These are phyloP conservation scores for Fereydounia khargensis DNA, from an alignment of 1,284 basidiomycete species.

Conservation along the genomic window DNA sequence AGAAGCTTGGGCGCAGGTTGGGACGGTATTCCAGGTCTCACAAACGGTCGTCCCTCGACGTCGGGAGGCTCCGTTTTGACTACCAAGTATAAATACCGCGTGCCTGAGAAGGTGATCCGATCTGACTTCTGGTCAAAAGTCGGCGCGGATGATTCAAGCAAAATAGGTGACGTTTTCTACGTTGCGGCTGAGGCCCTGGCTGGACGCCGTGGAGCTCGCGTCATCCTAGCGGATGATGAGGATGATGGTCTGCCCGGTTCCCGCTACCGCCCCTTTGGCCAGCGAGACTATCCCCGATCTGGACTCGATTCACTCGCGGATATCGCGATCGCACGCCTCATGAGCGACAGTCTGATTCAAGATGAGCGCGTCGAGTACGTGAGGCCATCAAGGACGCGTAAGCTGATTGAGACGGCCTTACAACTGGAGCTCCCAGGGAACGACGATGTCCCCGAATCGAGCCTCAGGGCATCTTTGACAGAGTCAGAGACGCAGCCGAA, in stretches of 20 bases:
- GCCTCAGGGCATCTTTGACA: constrained; percentile 7
- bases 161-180: constrained; percentile 28
- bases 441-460: constrained; percentile 32
- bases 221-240: constrained; percentile 10
- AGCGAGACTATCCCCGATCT: constrained; percentile 11
- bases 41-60: constrained; percentile 12
- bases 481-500: not conserved
- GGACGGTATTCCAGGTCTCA: constrained; percentile 58
- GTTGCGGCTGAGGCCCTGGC: constrained; percentile 18
- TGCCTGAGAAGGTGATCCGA: constrained; percentile 88
- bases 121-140: constrained; percentile 82
- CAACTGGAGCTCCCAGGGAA: constrained; percentile 16
- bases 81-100: constrained; percentile 70
- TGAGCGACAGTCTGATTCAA: constrained; percentile 2
- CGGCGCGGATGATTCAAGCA: constrained; percentile 11
- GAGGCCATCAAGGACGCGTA: constrained; percentile 14
- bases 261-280: constrained; percentile 25
- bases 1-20: constrained; percentile 21
- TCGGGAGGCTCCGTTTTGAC: constrained; percentile 59
- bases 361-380: constrained; percentile 1
- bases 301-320: constrained; percentile 30
- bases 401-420: constrained; percentile 21
- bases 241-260: not conserved
- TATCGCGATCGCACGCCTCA: constrained; percentile 17
- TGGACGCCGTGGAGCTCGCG: constrained; percentile 3